Conservation (phyloP, 2,329 filamentous ascomycete species). For the Nigrograna mackinnonii region DNA sequence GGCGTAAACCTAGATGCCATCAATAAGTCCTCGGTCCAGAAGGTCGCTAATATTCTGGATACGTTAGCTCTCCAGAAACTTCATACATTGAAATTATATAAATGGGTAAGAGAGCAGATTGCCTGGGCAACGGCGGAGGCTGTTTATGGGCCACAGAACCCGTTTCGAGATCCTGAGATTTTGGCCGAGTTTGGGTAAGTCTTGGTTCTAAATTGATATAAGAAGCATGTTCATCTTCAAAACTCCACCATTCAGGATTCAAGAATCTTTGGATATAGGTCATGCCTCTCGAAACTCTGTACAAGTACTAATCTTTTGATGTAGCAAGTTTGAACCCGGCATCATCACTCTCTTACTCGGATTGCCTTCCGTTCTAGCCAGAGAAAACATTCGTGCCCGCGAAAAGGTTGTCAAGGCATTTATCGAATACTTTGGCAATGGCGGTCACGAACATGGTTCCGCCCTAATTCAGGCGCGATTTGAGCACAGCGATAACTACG, state of each 20-base stretch:
- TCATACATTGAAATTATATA: not conserved
- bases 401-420: constrained; percentile 44
- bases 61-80: constrained; percentile 9
- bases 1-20: not conserved
- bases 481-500: constrained; percentile 27
- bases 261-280: no score
- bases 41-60: not conserved
- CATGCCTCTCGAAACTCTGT: no score
- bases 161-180: not conserved
- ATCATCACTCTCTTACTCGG: constrained; percentile 10
- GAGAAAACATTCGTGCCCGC: constrained; percentile 26
- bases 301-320: constrained; percentile 3
- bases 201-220: no score
- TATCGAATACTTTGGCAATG: constrained; percentile 39
- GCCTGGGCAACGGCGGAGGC: not conserved
- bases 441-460: constrained; percentile 39
- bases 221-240: no score
- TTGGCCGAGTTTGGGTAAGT: constrained; percentile 14
- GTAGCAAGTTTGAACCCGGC: constrained; percentile 20
- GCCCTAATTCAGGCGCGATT: constrained; percentile 35
- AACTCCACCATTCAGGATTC: no score
- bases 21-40: not conserved
- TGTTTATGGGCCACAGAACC: not conserved
- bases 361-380: constrained; percentile 24
- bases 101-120: not conserved